A percentile compares a stretch with the other conserved stretches of the same genome.
These are phyloP conservation scores for Simmondsia chinensis DNA, from an alignment of 148 eudicot species.

Conservation along the genomic window DNA sequence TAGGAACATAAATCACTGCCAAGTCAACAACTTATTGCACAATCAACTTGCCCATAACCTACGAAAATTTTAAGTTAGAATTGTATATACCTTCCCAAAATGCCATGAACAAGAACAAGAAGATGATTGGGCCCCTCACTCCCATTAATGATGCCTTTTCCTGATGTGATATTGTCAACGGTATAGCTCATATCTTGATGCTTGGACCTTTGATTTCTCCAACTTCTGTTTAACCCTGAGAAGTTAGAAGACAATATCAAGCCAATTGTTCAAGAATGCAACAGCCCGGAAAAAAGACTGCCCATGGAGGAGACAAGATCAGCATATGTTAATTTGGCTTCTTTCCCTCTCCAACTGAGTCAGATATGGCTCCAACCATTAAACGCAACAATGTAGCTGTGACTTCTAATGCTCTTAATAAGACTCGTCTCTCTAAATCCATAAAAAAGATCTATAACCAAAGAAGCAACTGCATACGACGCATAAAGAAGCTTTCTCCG, in stretches of 20 bases:
- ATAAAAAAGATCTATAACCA: too few relatives aligned
- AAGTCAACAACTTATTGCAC: background rate
- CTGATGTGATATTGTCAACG: conserved; percentile 33
- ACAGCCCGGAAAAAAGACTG: too few relatives aligned
- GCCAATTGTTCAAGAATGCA: background rate
- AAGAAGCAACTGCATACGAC: too few relatives aligned
- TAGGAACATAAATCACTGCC: background rate
- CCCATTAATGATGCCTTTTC: conserved; percentile 18
- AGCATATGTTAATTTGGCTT: too few relatives aligned
- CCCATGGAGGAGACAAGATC: too few relatives aligned
- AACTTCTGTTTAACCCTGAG: conserved; percentile 41
- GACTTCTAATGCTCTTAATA: too few relatives aligned
- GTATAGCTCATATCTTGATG: conserved; percentile 62
- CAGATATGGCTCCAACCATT: too few relatives aligned
- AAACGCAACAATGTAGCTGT: too few relatives aligned
- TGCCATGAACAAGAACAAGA: conserved; percentile 96
- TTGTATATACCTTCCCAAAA: conserved; percentile 70
- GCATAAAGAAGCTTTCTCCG: too few relatives aligned
- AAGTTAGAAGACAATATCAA: background rate
- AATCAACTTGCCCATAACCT: background rate
- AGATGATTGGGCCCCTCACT: conserved; percentile 78
- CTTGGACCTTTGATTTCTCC: conserved; percentile 28
- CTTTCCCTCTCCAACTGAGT: too few relatives aligned
- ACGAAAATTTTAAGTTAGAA: background rate
- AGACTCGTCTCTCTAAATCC: too few relatives aligned